Conservation (phyloP, 306 rosid species). For the Cicer bijugum region DNA sequence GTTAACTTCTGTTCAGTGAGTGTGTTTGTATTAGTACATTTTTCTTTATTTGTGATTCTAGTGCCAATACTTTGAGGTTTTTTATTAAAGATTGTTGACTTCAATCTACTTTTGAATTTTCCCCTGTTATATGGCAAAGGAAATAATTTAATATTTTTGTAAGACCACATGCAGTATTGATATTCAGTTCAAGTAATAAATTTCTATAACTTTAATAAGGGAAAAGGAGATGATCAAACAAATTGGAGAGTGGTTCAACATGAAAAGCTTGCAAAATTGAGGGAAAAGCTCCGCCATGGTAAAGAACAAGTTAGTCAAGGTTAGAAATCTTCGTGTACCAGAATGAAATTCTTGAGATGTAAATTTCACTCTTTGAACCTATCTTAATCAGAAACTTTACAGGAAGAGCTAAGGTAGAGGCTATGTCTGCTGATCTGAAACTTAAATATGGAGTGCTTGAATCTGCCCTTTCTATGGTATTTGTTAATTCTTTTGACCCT, state of each 20-base stretch:
- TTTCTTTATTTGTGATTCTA: slow-evolving; percentile 11
- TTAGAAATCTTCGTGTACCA: slow-evolving; percentile 41
- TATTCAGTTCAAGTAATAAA: slow-evolving; percentile 42
- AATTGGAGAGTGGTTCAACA: slow-evolving; percentile 83
- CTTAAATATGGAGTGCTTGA: slow-evolving; percentile 73
- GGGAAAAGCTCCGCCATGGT: slow-evolving; percentile 67
- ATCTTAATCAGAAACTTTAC: slow-evolving; percentile 46
- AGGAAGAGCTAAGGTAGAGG: slow-evolving; percentile 78
- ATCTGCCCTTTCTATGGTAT: slow-evolving; percentile 77
- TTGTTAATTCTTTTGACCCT: slow-evolving; percentile 22
- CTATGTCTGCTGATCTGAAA: slow-evolving; percentile 64
- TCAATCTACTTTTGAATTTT: slow-evolving; percentile 22
- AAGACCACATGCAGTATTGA: slow-evolving; percentile 12
- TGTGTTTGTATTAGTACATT: slow-evolving; percentile 10
- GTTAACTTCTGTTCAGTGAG: slow-evolving; percentile 9
- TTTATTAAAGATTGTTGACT: slow-evolving; percentile 25
- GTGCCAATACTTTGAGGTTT: not conserved
- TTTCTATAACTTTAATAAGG: slow-evolving; percentile 55
- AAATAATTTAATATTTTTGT: slow-evolving; percentile 24
- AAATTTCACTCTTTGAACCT: slow-evolving; percentile 39
- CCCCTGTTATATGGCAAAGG: slow-evolving; percentile 4
- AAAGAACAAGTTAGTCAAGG: slow-evolving; percentile 76
- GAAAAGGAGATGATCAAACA: slow-evolving; percentile 84
- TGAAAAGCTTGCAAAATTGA: slow-evolving; percentile 76
- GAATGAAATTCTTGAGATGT: slow-evolving; percentile 27